Percentiles rank a stretch among this genome's conserved stretches.
phyloP scores from a whole-genome alignment of 306 rosid species.

The Delonix regia region DNA sequence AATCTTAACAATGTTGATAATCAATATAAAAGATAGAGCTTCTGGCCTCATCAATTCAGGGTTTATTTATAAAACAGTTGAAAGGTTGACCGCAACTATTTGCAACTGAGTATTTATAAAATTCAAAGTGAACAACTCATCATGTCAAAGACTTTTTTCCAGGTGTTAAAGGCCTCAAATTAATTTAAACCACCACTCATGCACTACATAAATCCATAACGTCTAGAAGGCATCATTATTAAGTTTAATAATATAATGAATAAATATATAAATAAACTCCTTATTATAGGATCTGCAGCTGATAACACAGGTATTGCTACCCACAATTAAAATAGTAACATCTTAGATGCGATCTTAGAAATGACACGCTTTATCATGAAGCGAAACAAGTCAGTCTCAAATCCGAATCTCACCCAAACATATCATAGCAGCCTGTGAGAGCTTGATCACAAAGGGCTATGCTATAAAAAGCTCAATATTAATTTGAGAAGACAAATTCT shows the following conservation, averaged over 20 bases:
- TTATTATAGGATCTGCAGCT: not conserved
- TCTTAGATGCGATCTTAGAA: not conserved
- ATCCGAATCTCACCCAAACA: not conserved
- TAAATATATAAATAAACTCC: not conserved
- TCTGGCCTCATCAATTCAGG: conserved; percentile 23
- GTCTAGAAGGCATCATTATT: conserved; percentile 4
- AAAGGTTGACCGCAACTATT: conserved; percentile 28
- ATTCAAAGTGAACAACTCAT: not conserved
- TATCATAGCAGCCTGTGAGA: not conserved
- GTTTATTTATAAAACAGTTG: conserved; percentile 12
- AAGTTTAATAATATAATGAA: not conserved
- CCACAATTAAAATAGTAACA: not conserved
- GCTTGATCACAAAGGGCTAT: not conserved
- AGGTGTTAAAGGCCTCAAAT: conserved; percentile 8
- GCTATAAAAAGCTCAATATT: not conserved
- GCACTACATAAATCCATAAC: not conserved
- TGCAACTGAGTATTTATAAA: conserved; percentile 5
- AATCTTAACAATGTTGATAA: conserved; percentile 37
- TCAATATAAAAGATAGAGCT: conserved; percentile 39
- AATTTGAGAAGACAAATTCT: not conserved
- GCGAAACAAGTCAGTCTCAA: not conserved
- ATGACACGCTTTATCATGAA: not conserved
- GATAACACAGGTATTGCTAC: not conserved
- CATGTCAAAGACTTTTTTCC: conserved; percentile 1
- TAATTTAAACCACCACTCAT: conserved; percentile 4